Percentiles rank a stretch among this genome's conserved stretches.
Evolutionary conservation across 2,329 filamentous ascomycete species (phyloP).

Genomic region (Aspergillus thermomutatus): DNA sequence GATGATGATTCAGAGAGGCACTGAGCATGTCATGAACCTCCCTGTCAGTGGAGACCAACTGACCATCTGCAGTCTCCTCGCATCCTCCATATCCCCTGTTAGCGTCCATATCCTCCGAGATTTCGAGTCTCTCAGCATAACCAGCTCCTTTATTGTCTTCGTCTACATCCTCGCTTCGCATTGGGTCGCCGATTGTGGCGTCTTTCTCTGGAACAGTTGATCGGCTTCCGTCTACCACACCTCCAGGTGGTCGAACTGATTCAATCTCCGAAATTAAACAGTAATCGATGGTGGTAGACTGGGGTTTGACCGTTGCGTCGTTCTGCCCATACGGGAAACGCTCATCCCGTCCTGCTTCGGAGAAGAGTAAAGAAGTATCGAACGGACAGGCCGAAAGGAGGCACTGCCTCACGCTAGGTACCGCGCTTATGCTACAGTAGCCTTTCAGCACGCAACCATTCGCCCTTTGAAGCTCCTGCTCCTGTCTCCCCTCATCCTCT

Average conservation of each 20-base stretch:
- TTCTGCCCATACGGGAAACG: slow-evolving; percentile 29
- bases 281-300: slow-evolving; percentile 9
- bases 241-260: no score
- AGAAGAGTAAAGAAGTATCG: slow-evolving; percentile 25
- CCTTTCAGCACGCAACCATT: slow-evolving; percentile 43
- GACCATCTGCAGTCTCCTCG: slow-evolving; percentile 13
- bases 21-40: no score
- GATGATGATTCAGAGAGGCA: background rate
- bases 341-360: slow-evolving; percentile 29
- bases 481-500: slow-evolving; percentile 36
- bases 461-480: slow-evolving; percentile 37
- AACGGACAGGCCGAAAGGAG: slow-evolving; percentile 21
- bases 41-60: no score
- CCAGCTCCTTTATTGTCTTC: slow-evolving; percentile 45
- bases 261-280: no score
- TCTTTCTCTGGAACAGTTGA: slow-evolving; percentile 65
- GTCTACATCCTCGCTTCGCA: slow-evolving; percentile 58
- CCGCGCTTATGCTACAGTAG: slow-evolving; percentile 35
- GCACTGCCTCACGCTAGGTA: slow-evolving; percentile 24
- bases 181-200: slow-evolving; percentile 56
- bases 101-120: slow-evolving; percentile 22
- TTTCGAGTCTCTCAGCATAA: slow-evolving; percentile 23
- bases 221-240: slow-evolving; percentile 53
- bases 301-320: slow-evolving; percentile 20
- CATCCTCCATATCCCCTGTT: slow-evolving; percentile 35